Conservation (phyloP, 352 stramenopile genomes). For the Phytophthora hybrid region DNA sequence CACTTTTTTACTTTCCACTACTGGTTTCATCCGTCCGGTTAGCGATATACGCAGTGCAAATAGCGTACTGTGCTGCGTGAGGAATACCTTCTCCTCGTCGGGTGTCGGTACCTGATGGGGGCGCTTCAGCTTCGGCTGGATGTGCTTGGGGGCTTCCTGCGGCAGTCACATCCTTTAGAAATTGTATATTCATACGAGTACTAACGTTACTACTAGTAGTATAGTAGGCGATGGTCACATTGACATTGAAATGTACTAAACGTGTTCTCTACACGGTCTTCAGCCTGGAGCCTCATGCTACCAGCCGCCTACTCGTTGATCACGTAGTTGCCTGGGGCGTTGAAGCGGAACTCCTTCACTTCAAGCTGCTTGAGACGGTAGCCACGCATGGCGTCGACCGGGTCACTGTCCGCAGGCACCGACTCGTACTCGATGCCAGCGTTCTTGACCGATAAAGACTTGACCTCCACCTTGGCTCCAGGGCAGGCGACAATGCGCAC, state of each 20-base stretch:
- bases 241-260: constrained; percentile 18
- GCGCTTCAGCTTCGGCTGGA: constrained; percentile 16
- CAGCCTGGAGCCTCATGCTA: neutral
- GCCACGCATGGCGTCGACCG: constrained; percentile 66
- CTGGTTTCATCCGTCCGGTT: constrained; percentile 49
- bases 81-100: constrained; percentile 34
- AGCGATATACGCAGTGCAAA: constrained; percentile 89
- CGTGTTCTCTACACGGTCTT: constrained; percentile 17
- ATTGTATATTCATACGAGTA: neutral
- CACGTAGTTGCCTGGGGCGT: constrained; percentile 55
- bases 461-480: constrained; percentile 56
- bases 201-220: neutral
- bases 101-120: constrained; percentile 29
- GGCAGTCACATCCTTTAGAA: constrained; percentile 49
- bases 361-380: constrained; percentile 54
- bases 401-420: constrained; percentile 22
- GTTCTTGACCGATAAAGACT: constrained; percentile 54
- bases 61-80: constrained; percentile 54
- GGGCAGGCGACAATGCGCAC: constrained; percentile 53
- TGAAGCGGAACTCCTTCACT: constrained; percentile 56
- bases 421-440: constrained; percentile 56
- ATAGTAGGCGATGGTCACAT: neutral
- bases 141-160: constrained; percentile 31
- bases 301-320: constrained; percentile 43
- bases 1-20: constrained; percentile 84